Conservation (phyloP, 306 rosid genomes). For the Vigna hirtella region DNA sequence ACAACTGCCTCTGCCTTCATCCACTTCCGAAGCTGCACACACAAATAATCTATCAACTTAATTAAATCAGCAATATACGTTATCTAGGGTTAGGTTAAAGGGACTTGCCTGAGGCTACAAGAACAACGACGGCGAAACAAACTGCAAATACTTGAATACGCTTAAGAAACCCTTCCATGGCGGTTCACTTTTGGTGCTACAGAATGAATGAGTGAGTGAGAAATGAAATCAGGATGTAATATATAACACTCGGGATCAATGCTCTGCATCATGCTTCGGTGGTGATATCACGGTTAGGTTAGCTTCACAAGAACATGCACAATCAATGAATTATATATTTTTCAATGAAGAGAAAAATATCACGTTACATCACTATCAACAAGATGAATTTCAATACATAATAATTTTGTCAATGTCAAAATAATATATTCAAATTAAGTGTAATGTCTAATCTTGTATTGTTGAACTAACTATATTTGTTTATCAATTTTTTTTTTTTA, state of each 20-base stretch:
- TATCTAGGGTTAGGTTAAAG: no score
- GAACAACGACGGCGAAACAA: slow-evolving; percentile 38
- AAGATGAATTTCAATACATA: no score
- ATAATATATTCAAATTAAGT: no score
- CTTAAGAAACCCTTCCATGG: slow-evolving; percentile 37
- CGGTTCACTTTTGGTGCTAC: neutral
- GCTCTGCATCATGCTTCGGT: slow-evolving; percentile 35
- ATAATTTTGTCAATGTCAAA: no score
- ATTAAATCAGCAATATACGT: neutral
- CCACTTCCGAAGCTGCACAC: slow-evolving; percentile 37
- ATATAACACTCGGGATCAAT: neutral
- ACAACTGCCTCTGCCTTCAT: slow-evolving; percentile 23
- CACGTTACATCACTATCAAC: no score
- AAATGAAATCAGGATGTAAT: neutral
- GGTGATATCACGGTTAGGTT: slow-evolving; percentile 50
- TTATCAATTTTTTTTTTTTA: no score
- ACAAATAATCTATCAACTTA: neutral
- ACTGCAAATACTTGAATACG: slow-evolving; percentile 41
- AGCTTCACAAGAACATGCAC: slow-evolving; percentile 23
- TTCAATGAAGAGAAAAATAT: no score
- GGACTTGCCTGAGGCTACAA: slow-evolving; percentile 45
- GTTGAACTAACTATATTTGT: no score
- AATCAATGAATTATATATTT: no score
- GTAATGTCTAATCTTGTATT: no score
- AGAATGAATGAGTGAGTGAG: neutral